Percentiles rank a stretch among this genome's conserved stretches.
Conservation (phyloP, 176 grass and related monocot genomes). For the Ensete ventricosum region DNA sequence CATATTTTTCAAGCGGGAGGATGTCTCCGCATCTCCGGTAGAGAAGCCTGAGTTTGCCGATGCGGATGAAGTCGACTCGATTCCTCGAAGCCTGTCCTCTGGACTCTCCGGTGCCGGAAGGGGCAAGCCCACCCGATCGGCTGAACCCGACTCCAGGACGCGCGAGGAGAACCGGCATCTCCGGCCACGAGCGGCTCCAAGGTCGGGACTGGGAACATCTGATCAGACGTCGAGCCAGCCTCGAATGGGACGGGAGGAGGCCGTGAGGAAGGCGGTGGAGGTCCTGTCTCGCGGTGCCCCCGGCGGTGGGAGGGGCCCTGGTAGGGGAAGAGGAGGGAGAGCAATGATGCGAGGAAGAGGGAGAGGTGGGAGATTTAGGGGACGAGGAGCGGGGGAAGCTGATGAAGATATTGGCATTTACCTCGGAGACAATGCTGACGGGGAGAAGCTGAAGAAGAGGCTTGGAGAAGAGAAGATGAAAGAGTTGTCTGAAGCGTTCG, state of each 20-base stretch:
- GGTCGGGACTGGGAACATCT: not conserved
- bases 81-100: conserved; percentile 9
- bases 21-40: not conserved
- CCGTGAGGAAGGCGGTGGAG: conserved; percentile 51
- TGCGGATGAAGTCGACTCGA: not conserved
- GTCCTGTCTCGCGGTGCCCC: conserved; percentile 36
- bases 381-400: not conserved
- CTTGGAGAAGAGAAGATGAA: conserved; percentile 54
- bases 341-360: conserved; percentile 13
- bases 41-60: conserved; percentile 6
- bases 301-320: not conserved
- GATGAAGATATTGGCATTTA: not conserved
- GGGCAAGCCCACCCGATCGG: conserved; percentile 34
- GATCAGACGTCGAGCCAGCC: conserved; percentile 7
- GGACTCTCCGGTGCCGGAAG: conserved; percentile 42
- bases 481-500: conserved; percentile 20
- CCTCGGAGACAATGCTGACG: conserved; percentile 40
- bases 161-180: conserved; percentile 53
- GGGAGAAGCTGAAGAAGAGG: conserved; percentile 43
- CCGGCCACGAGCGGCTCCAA: conserved; percentile 21
- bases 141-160: conserved; percentile 15
- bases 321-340: conserved; percentile 19
- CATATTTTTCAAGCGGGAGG: conserved; percentile 21
- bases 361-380: conserved; percentile 8
- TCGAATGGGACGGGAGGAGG: conserved; percentile 39